A percentile compares a stretch with the other conserved stretches of the same genome.
Conservation (phyloP, 345 rosid genomes). For the Brassica rapa region DNA sequence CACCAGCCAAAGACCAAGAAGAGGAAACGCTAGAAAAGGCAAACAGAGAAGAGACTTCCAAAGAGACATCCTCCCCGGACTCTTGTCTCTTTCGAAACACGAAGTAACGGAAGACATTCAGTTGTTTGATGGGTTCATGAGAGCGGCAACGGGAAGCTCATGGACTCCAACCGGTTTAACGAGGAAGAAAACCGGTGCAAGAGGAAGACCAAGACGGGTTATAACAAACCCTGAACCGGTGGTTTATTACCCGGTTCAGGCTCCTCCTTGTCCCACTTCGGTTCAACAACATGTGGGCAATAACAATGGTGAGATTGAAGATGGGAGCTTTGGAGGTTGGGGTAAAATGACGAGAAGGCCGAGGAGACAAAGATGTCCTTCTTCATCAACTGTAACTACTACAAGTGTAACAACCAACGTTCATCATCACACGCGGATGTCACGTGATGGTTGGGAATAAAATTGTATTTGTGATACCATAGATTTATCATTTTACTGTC, state of each 20-base stretch:
- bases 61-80: constrained; percentile 71
- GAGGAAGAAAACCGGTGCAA: constrained; percentile 44
- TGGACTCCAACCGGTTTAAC: constrained; percentile 52
- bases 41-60: constrained; percentile 79
- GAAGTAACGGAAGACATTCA: constrained; percentile 77
- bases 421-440: constrained; percentile 40
- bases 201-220: constrained; percentile 53
- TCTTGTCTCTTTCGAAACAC: constrained; percentile 56
- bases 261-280: constrained; percentile 6
- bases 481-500: neutral
- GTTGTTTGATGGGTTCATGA: constrained; percentile 66
- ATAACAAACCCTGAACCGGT: constrained; percentile 36
- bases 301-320: constrained; percentile 45
- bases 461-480: constrained; percentile 1
- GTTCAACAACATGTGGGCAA: constrained; percentile 38
- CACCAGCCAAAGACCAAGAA: constrained; percentile 47
- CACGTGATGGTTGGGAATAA: constrained; percentile 24
- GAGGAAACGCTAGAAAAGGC: constrained; percentile 72
- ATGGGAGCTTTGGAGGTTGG: constrained; percentile 66
- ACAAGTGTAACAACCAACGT: constrained; percentile 38
- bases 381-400: constrained; percentile 30
- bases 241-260: constrained; percentile 10
- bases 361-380: constrained; percentile 58
- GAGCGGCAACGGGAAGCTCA: constrained; percentile 62
- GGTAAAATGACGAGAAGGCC: constrained; percentile 86